Conservation (phyloP, 2,329 filamentous ascomycete species). For the Blastomyces gilchristii region DNA sequence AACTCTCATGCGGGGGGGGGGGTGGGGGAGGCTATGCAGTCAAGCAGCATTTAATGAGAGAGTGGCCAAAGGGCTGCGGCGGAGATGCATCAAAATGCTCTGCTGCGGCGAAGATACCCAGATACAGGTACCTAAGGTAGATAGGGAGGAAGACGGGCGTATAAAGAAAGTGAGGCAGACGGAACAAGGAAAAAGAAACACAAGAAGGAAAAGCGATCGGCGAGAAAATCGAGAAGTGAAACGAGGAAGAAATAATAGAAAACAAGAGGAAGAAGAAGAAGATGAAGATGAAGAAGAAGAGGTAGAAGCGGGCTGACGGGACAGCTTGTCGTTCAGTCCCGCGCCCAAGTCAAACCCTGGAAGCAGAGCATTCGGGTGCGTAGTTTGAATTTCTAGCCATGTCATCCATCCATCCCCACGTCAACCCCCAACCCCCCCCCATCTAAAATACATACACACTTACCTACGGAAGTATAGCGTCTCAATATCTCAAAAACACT, state of each 20-base stretch:
- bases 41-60: not conserved
- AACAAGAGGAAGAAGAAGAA: not conserved
- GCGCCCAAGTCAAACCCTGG: no score
- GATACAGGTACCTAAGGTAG: no score
- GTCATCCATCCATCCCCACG: no score
- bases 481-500: no score
- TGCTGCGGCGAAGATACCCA: not conserved
- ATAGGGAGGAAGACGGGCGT: not conserved
- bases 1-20: constrained; percentile 1
- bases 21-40: not conserved
- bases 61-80: not conserved
- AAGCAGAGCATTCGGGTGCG: no score
- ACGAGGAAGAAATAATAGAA: not conserved
- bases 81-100: not conserved
- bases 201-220: not conserved
- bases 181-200: not conserved
- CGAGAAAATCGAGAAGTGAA: not conserved
- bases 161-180: not conserved
- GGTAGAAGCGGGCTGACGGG: no score
- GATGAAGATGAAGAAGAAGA: not conserved
- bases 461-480: no score
- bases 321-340: no score
- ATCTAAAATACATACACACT: no score
- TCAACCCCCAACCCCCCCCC: no score
- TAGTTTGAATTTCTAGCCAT: no score